Conservation (phyloP, 2,329 filamentous ascomycete species). For the Sordariomycetes sp. region DNA sequence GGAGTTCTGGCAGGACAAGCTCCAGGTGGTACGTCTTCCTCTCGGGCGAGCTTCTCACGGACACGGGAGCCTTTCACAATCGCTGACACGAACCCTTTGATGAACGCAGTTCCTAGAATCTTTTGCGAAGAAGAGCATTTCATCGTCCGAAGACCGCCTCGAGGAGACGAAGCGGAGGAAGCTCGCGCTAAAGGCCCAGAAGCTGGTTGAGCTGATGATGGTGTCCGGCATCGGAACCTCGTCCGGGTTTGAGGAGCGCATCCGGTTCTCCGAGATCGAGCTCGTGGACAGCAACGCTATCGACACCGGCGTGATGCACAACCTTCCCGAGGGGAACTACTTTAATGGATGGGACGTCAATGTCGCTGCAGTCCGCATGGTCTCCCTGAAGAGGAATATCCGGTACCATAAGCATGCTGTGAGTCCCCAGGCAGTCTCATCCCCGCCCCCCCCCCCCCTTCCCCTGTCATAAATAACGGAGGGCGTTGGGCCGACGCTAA, state of each 20-base stretch:
- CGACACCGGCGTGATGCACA: constrained; percentile 77
- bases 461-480: background rate
- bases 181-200: constrained; percentile 83
- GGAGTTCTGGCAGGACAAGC: constrained; percentile 98
- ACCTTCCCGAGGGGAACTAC: constrained; percentile 79
- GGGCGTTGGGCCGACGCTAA: background rate
- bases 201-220: constrained; percentile 98
- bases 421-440: constrained; percentile 20
- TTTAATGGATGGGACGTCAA: constrained; percentile 98
- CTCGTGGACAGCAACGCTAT: constrained; percentile 90
- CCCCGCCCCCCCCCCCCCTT: background rate
- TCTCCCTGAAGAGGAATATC: constrained; percentile 73
- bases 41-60: background rate
- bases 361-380: constrained; percentile 77
- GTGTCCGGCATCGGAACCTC: constrained; percentile 93
- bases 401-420: constrained; percentile 86
- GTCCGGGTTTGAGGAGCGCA: constrained; percentile 94
- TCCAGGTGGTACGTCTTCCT: constrained; percentile 65
- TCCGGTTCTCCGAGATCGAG: constrained; percentile 93
- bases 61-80: background rate
- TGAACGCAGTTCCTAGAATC: constrained; percentile 74
- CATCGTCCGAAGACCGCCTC: constrained; percentile 87
- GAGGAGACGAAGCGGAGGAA: constrained; percentile 95
- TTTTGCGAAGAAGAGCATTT: constrained; percentile 94
- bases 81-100: background rate